Evolutionary conservation across 352 stramenopile species (phyloP), one percentile per base, ranked within the genome.

Genomic region (Phytophthora rubi): DNA sequence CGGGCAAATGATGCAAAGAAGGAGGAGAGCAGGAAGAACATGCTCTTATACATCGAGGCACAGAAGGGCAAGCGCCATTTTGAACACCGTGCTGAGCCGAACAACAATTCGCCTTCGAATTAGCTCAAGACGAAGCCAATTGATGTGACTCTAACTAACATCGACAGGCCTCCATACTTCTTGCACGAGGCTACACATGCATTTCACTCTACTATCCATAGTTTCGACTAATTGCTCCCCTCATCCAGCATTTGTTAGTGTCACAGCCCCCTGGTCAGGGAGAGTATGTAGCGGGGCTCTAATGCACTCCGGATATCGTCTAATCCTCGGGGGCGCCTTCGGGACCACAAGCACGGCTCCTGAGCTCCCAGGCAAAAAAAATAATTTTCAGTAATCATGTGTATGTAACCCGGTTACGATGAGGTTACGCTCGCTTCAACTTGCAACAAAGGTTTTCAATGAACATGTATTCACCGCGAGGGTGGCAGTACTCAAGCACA

Each of bases 31-130:
- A 77, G 86, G 37, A 91, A 83, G 69, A 91, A 85, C 53, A 90
- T 86, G 84, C 68, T 91, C 15, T 60, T 94, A 44, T 94, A 94
- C 59, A 85, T 94, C 58, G 81, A 90, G 18, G 70, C 70, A 3
- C 79, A 86, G 1, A 85, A 80, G 66, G 86, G 84, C 51, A 92
- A 92, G 62, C 85, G 82, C 30, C 86, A 92, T 62, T 82, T 76
- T 39, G 16, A 59, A 8, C 55, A 56, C 9, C 32, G 47, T 28
- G 53, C 39, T 8, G 55, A 62, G 8, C 3, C 13, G 35, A 35
- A 16, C 32, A 57, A 69, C 45, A 65, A 68, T 1, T 30, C 28
- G 28, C 28, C 4, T 30, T n/a, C 12, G 37, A 44, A 13, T n/a
- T 44, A 44, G 37, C 37, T 44, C 37, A 7, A 30, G 28, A n/a